Evolutionary conservation across 2,329 filamentous ascomycete species (phyloP), one percentile per base, ranked within the genome.

Genomic region (Talaromyces sp.): DNA sequence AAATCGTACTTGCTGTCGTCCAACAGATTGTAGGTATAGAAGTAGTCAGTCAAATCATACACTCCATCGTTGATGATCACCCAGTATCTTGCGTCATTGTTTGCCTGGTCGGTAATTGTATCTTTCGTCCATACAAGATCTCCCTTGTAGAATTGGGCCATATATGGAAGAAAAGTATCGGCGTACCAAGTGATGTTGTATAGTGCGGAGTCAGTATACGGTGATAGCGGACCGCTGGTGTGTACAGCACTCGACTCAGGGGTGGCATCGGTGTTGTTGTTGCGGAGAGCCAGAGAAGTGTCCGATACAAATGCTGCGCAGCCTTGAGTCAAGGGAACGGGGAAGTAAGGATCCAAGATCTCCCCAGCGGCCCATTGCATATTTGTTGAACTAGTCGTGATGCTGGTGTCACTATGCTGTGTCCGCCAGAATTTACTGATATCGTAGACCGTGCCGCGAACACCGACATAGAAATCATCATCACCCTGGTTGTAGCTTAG

Each of bases 21-120:
- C 70, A 83, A 80, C 21, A 81, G 67, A 8, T 88, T 79, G 46
- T 87, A 77, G 0, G 92, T 96, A 72, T 92, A 82, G 76, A 93
- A 93, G 78, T 99, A 99, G 74, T 98, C 86, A 0, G 91, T 96
- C 60, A 99, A 77, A 73, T 99, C 96, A 73, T 95, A 98, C 21
- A 99, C 82, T 58, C 83, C 84, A 60, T 87, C 82, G 33, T 91
- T 82, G 65, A 96, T 86, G 61, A 90, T 88, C 66, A 91, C 88
- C 92, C 95, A 98, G 71, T 85, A 84, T 68, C 90, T 88, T 60
- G 86, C 82, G 16, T 87, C 77, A 37, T 89, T 78, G 31, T 85
- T 73, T 21, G 92, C 95, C 66, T 96, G 82, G 0, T 76, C 78
- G 63, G 83, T 77, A 64, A 99, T 80, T 1, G 79, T 80, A 1